Base-by-base conservation (phyloP, 176 grass and related monocot species). In the Zoysia japonica region DNA sequence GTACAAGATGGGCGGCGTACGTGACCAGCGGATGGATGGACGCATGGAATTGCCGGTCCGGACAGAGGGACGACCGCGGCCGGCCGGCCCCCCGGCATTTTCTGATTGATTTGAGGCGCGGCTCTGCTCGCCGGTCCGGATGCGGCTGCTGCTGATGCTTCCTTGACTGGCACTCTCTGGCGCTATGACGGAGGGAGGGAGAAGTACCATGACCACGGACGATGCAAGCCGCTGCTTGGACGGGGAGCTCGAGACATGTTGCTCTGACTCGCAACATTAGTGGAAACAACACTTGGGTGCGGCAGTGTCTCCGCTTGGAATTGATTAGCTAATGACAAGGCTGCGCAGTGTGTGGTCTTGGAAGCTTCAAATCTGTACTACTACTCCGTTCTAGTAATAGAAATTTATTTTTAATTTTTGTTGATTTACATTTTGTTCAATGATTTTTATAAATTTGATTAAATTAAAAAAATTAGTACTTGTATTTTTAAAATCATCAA, bases 61-160 rank as follows among this genome's bases (percentile, higher is more conserved):
- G 74, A 68, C 10, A 41, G 1, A 47, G 41, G 48, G 41, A 54
- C 75, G 60, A 20, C 13, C 7, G 35, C 35, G 13, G 6, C 17
- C 41, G 41, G 52, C 55, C 19, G 56, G 4, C 19, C 28, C 14
- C 71, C 71, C 71, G 14, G 51, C 51, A 73, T n/a, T 11, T 55
- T 37, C 49, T 71, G 66, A 57, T 72, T 66, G 85, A 87, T 78
- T 72, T 51, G 74, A 78, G 72, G 11, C 47, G 37, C 11, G n/a
- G 2, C 41, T 67, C 38, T 51, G 17, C 48, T 67, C 76, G 63
- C 42, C 11, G 51, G 53, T 80, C 35, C 45, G 51, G 40, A 5
- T 71, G 20, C 6, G 60, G 41, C 53, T 71, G 43, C 3, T 61
- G 41, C 67, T 13, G 43, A 2, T 61, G 41, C 67, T 13, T 4